phyloP scores from a whole-genome alignment of 768 basidiomycete species.

The Clitopilus hobsonii region DNA sequence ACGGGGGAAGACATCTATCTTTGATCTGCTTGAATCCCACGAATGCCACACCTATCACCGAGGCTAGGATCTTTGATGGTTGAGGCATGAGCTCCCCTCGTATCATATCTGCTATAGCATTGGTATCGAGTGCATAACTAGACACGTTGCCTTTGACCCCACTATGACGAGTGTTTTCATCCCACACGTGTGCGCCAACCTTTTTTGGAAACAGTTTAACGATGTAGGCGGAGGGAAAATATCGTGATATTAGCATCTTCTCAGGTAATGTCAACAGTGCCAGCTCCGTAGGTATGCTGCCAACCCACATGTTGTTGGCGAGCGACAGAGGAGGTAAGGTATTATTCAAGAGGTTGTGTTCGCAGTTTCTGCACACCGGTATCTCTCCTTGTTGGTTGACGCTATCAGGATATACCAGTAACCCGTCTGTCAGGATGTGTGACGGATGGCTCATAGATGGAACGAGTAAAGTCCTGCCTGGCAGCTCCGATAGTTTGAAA shows the following conservation, averaged over 20 bases:
- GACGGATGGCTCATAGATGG: too few species aligned
- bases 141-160: slow-evolving; percentile 31
- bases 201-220: slow-evolving; percentile 29
- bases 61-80: slow-evolving; percentile 19
- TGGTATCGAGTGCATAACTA: slow-evolving; percentile 20
- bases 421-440: too few species aligned
- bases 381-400: too few species aligned
- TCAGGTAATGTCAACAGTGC: slow-evolving; percentile 28
- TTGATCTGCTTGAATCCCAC: slow-evolving; percentile 17
- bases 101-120: slow-evolving; percentile 25
- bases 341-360: too few species aligned
- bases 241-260: slow-evolving; percentile 25
- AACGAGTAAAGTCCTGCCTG: too few species aligned
- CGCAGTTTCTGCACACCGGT: too few species aligned
- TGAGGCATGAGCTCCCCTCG: slow-evolving; percentile 29
- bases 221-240: slow-evolving; percentile 26
- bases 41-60: slow-evolving; percentile 28
- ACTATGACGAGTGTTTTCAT: slow-evolving; percentile 15
- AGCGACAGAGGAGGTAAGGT: neutral
- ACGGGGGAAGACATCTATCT: slow-evolving; percentile 19
- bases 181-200: neutral
- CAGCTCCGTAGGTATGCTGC: slow-evolving; percentile 22
- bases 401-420: too few species aligned
- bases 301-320: slow-evolving; percentile 36
- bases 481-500: too few species aligned